Evolutionary conservation across 257 asterid genomes (phyloP).

Genomic region (Solanum sparsipilum): DNA sequence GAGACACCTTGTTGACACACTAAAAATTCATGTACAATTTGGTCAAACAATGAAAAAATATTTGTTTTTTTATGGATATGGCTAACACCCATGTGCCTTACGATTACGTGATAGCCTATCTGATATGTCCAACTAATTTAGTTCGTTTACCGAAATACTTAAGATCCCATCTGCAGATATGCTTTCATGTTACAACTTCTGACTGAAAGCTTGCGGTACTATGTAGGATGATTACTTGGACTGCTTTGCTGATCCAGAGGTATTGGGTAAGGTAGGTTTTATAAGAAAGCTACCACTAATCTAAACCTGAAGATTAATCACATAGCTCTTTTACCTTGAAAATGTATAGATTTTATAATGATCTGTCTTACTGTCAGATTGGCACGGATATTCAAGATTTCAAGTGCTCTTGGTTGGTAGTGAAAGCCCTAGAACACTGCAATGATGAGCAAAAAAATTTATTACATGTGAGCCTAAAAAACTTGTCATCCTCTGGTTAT

Average conservation of each 20-base stretch:
- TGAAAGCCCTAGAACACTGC: constrained; percentile 21
- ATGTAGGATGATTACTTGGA: constrained; percentile 35
- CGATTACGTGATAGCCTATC: not conserved
- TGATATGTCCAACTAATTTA: not conserved
- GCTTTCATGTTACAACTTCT: not conserved
- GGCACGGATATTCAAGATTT: constrained; percentile 32
- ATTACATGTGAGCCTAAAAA: constrained; percentile 11
- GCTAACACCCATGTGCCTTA: not conserved
- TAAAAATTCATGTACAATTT: not conserved
- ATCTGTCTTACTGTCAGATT: not conserved
- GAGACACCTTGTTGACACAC: not conserved
- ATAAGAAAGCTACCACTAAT: not conserved
- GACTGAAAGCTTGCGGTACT: not conserved
- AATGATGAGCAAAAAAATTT: constrained; percentile 20
- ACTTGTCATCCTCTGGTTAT: not conserved
- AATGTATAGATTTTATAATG: not conserved
- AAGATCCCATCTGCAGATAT: not conserved
- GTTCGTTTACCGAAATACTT: not conserved
- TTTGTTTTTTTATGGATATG: not conserved
- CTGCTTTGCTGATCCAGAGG: constrained; percentile 31
- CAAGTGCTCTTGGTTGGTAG: constrained; percentile 39
- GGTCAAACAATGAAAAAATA: not conserved
- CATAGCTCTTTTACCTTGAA: not conserved
- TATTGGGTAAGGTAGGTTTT: constrained; percentile 29
- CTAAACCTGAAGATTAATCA: not conserved